Percentiles rank a stretch among this genome's conserved stretches.
phyloP scores from a whole-genome alignment of 164 flowering plant species.

The Cinnamomum micranthum region DNA sequence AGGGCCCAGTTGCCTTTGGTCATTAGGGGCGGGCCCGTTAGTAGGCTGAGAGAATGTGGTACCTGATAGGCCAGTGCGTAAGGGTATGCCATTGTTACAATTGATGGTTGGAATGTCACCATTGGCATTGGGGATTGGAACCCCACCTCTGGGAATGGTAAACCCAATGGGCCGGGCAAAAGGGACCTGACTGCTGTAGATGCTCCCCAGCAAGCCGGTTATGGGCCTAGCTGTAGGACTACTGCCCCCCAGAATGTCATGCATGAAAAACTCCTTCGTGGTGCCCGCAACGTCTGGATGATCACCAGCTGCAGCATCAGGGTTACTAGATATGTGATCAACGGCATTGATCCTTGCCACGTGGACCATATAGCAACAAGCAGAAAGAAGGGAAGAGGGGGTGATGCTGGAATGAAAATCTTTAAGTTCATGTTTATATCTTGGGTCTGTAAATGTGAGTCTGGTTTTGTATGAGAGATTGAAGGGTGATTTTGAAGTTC shows the following conservation, averaged over 20 bases:
- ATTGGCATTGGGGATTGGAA: constrained; percentile 70
- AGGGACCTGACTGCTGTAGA: constrained; percentile 80
- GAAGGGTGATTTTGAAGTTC: too few relatives aligned
- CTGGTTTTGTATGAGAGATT: too few relatives aligned
- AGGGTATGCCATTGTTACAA: constrained; percentile 53
- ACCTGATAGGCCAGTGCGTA: constrained; percentile 78
- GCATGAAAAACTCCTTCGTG: constrained; percentile 67
- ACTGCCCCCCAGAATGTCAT: constrained; percentile 82
- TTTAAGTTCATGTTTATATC: too few relatives aligned
- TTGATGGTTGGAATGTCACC: constrained; percentile 77
- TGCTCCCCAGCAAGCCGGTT: constrained; percentile 79
- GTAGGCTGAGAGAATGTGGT: constrained; percentile 43
- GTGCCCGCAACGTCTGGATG: constrained; percentile 17
- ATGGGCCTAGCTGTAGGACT: constrained; percentile 79
- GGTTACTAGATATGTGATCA: neutral
- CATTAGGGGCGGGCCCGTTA: constrained; percentile 22
- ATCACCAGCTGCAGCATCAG: neutral
- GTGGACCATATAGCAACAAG: too few relatives aligned
- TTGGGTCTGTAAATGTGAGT: too few relatives aligned
- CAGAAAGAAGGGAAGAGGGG: too few relatives aligned
- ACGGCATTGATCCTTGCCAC: too few relatives aligned
- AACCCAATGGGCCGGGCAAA: constrained; percentile 78
- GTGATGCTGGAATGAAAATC: too few relatives aligned
- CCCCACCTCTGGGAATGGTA: constrained; percentile 46
- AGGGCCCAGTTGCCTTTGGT: constrained; percentile 48